Percentiles rank a stretch among this genome's conserved stretches.
phyloP scores from a whole-genome alignment of 2,329 filamentous ascomycete genomes.

The Aspergillus carbonarius region DNA sequence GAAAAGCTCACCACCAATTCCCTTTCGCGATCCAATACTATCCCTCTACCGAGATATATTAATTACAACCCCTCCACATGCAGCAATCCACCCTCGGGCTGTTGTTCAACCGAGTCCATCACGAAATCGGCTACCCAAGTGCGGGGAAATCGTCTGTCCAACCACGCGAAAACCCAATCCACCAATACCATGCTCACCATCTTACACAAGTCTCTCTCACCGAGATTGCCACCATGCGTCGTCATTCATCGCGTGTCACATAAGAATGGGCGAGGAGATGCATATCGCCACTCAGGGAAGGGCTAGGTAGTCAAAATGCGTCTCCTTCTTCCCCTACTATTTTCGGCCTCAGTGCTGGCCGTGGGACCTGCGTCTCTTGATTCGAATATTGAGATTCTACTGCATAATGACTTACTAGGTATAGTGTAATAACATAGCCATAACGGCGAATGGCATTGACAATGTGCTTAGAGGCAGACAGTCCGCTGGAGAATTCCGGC shows the following conservation, averaged over 20 bases:
- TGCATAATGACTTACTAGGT: slow-evolving; percentile 6
- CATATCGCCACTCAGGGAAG: neutral
- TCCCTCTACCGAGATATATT: too few species aligned
- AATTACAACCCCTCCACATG: too few species aligned
- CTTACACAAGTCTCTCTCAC: neutral
- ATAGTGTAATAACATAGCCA: too few species aligned
- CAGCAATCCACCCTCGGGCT: neutral
- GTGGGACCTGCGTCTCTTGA: neutral
- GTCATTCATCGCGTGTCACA: neutral
- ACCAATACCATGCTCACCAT: neutral
- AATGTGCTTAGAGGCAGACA: neutral
- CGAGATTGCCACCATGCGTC: neutral
- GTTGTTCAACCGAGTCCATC: neutral
- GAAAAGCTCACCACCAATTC: too few species aligned
- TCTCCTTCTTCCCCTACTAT: neutral
- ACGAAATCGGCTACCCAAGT: neutral
- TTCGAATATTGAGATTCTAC: neutral
- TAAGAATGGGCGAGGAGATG: neutral
- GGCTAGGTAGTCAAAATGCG: neutral
- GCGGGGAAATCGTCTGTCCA: neutral
- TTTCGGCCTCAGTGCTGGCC: neutral
- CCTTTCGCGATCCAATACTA: too few species aligned
- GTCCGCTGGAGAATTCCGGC: neutral
- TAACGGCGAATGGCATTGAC: too few species aligned
- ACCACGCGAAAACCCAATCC: neutral